phyloP scores from a whole-genome alignment of 495 filamentous ascomycete species.

The Haplographium delicatum region DNA sequence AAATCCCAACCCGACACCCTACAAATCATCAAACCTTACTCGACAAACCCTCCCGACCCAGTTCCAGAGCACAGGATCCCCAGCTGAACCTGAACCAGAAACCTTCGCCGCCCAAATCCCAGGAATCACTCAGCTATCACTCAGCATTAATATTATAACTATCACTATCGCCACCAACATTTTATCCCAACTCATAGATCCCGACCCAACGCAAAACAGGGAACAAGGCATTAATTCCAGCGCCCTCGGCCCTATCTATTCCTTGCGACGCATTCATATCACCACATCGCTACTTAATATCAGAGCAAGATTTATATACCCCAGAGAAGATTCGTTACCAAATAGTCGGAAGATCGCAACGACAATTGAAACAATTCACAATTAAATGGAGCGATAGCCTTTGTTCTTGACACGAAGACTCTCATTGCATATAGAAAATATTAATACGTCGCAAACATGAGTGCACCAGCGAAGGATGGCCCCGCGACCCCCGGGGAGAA shows the following conservation, averaged over 20 bases:
- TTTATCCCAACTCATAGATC: not conserved
- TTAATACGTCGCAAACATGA: conserved; percentile 16
- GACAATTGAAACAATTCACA: not conserved
- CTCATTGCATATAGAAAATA: not conserved
- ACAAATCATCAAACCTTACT: not conserved
- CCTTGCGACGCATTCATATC: no score
- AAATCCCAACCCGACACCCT: not conserved
- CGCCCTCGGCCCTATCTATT: no score
- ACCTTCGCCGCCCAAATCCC: not conserved
- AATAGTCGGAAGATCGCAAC: not conserved
- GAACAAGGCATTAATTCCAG: not conserved
- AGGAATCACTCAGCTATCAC: conserved; percentile 9
- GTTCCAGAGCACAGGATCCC: conserved; percentile 12
- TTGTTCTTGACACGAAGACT: not conserved
- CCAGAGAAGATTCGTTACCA: not conserved
- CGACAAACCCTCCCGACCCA: not conserved
- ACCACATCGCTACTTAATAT: not conserved
- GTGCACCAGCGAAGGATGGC: conserved; percentile 13
- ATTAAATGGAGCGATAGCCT: conserved; percentile 11
- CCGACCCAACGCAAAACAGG: not conserved
- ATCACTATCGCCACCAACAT: not conserved
- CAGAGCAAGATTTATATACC: not conserved
- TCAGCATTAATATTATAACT: conserved; percentile 7
- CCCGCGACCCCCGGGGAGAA: conserved; percentile 34
- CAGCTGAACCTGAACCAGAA: not conserved